These are phyloP conservation scores for Herpotrichia juniperi DNA, from an alignment of 2,329 filamentous ascomycete genomes.

Conservation along the genomic window DNA sequence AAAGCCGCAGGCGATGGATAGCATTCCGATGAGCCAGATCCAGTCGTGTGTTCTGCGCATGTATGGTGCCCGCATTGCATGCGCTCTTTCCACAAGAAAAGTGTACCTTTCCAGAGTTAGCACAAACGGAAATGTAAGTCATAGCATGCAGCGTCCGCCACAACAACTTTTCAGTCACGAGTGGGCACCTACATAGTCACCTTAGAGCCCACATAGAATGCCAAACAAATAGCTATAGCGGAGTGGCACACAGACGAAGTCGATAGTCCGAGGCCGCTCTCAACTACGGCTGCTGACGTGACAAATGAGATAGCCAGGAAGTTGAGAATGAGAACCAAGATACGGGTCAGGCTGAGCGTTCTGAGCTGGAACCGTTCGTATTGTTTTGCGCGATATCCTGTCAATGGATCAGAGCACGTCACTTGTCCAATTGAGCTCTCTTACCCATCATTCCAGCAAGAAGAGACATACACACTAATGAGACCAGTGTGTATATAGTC, in stretches of 20 bases:
- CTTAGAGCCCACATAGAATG: conserved; percentile 45
- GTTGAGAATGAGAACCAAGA: conserved; percentile 44
- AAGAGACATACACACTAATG: conserved; percentile 29
- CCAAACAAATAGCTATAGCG: conserved; percentile 45
- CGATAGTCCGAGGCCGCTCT: conserved; percentile 37
- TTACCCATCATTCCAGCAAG: conserved; percentile 29
- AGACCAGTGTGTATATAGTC: conserved; percentile 19
- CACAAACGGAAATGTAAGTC: too few species aligned
- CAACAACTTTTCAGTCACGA: too few species aligned
- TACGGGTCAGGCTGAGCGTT: conserved; percentile 35
- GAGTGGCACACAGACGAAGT: conserved; percentile 33
- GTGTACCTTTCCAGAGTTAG: conserved; percentile 47
- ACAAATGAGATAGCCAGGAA: conserved; percentile 43
- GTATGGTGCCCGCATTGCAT: conserved; percentile 44
- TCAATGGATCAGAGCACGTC: background rate
- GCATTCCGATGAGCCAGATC: conserved; percentile 42
- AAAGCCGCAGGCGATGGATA: conserved; percentile 33
- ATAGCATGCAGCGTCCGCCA: too few species aligned
- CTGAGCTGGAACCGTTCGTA: conserved; percentile 20
- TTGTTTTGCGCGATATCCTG: conserved; percentile 32
- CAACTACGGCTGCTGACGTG: conserved; percentile 37
- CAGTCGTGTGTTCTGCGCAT: conserved; percentile 37
- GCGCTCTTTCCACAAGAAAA: conserved; percentile 50
- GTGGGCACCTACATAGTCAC: conserved; percentile 29
- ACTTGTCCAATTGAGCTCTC: background rate